Percentiles rank a stretch among this genome's conserved stretches.
Conservation (phyloP, 495 filamentous ascomycete species). For the Penicillium desertorum region DNA sequence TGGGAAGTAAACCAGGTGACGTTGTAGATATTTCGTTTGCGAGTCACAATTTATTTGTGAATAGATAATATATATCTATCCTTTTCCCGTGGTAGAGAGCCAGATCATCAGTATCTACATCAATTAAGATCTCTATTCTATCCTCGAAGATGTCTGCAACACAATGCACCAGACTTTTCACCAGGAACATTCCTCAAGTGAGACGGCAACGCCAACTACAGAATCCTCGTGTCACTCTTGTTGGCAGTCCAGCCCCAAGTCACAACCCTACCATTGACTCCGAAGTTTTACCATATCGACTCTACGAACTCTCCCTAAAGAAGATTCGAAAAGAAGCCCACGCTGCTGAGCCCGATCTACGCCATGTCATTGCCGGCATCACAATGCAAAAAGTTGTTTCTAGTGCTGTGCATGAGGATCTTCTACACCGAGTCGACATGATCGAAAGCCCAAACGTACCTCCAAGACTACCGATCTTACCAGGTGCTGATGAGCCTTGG, state of each 20-base stretch:
- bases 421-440: constrained; percentile 21
- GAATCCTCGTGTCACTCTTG: constrained; percentile 14
- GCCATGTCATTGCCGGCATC: constrained; percentile 25
- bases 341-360: constrained; percentile 25
- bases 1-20: constrained; percentile 2
- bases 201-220: constrained; percentile 11
- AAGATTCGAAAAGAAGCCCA: constrained; percentile 30
- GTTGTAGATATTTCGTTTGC: not conserved
- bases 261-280: constrained; percentile 23
- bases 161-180: constrained; percentile 19
- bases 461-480: constrained; percentile 14
- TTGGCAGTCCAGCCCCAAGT: constrained; percentile 10
- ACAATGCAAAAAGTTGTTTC: constrained; percentile 26
- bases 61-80: not conserved
- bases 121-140: not conserved
- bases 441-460: constrained; percentile 9
- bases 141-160: constrained; percentile 4
- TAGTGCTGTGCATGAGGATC: constrained; percentile 20
- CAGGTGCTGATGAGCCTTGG: constrained; percentile 15
- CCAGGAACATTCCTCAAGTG: constrained; percentile 20
- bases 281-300: constrained; percentile 27
- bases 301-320: constrained; percentile 28
- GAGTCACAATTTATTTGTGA: not conserved
- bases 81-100: not conserved
- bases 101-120: not conserved